These are phyloP conservation scores for Thecaphora thlaspeos DNA, from an alignment of 1,284 basidiomycete species.

Conservation along the genomic window DNA sequence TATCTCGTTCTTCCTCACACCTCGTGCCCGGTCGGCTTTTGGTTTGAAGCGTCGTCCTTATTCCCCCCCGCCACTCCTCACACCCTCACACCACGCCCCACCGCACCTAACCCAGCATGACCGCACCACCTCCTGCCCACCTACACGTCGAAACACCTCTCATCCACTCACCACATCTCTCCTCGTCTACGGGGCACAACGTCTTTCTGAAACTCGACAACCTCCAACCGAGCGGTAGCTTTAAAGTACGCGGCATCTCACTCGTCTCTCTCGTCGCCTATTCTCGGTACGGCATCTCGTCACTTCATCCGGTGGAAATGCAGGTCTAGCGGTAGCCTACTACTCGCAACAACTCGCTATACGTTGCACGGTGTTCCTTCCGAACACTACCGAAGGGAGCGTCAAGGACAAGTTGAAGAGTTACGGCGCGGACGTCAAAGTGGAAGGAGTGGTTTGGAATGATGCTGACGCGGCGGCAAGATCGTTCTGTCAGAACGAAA, in stretches of 20 bases:
- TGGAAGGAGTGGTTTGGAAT: constrained; percentile 24
- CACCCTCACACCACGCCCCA: too few relatives aligned
- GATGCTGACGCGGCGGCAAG: constrained; percentile 25
- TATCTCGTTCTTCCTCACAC: too few relatives aligned
- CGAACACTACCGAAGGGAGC: constrained; percentile 19
- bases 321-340: constrained; percentile 50
- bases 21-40: too few relatives aligned
- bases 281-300: constrained; percentile 33
- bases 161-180: not conserved
- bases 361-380: constrained; percentile 50
- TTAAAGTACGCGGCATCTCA: constrained; percentile 55
- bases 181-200: constrained; percentile 16
- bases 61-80: too few relatives aligned
- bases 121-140: too few relatives aligned
- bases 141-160: too few relatives aligned
- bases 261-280: constrained; percentile 12
- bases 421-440: constrained; percentile 34
- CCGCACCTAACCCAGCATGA: too few relatives aligned
- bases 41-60: too few relatives aligned
- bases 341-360: constrained; percentile 37
- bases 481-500: constrained; percentile 8
- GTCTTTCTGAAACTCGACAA: constrained; percentile 56
- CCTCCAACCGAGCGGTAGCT: constrained; percentile 50
- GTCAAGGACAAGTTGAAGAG: constrained; percentile 30
- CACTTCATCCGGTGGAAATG: constrained; percentile 55